Conservation (phyloP, 2,329 filamentous ascomycete genomes). For the Ramularia endophylla region DNA sequence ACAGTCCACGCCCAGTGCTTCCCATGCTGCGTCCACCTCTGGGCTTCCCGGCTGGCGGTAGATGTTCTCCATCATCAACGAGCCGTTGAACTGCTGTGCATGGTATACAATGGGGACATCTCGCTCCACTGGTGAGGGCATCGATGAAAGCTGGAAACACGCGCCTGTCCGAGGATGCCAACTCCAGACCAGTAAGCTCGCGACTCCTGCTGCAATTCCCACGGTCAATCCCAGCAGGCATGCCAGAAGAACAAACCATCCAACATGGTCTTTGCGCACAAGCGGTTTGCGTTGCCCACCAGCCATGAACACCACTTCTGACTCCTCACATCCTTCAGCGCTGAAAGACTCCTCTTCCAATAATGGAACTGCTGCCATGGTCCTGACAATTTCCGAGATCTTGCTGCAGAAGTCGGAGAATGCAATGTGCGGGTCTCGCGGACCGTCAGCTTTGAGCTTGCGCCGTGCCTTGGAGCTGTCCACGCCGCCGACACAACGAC, state of each 20-base stretch:
- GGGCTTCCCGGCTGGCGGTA: conserved; percentile 43
- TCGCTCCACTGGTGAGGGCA: conserved; percentile 14
- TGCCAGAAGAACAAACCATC: conserved; percentile 10
- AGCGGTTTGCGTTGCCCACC: conserved; percentile 2
- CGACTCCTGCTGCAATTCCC: conserved; percentile 13
- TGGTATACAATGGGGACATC: conserved; percentile 17
- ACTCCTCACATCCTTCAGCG: no score
- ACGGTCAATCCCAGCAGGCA: conserved; percentile 12
- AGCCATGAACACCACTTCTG: no score
- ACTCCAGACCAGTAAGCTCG: conserved; percentile 8
- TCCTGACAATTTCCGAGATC: neutral
- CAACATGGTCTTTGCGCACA: conserved; percentile 11
- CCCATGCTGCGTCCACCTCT: conserved; percentile 53
- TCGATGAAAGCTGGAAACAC: conserved; percentile 7
- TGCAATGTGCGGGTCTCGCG: conserved; percentile 1
- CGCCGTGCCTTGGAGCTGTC: neutral
- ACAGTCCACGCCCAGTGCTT: conserved; percentile 45
- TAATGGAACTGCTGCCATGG: conserved; percentile 11
- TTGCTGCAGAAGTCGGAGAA: neutral
- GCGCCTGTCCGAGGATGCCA: conserved; percentile 2
- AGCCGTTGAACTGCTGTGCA: conserved; percentile 47
- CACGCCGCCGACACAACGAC: no score
- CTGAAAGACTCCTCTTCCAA: conserved; percentile 7
- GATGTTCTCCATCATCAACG: conserved; percentile 49
- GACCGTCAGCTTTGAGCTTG: conserved; percentile 1